These are phyloP conservation scores for Scutellaria minor DNA, from an alignment of 257 asterid species.

Conservation along the genomic window DNA sequence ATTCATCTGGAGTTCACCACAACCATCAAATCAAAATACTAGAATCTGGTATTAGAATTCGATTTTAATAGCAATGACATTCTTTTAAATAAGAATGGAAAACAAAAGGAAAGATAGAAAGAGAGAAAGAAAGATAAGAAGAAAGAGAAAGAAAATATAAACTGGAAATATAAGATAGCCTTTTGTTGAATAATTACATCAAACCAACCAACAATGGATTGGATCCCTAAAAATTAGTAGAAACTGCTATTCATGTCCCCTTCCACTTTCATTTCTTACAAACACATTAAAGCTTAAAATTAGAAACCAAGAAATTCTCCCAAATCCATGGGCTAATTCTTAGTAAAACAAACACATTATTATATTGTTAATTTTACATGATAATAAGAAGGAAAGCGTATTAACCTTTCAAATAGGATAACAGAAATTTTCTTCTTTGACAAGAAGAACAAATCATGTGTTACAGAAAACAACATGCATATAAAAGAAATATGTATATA, in stretches of 20 bases:
- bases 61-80: background rate
- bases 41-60: slow-evolving; percentile 15
- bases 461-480: background rate
- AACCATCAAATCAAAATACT: slow-evolving; percentile 1
- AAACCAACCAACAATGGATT: background rate
- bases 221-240: slow-evolving; percentile 15
- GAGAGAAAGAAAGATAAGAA: background rate
- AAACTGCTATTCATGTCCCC: slow-evolving; percentile 5
- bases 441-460: background rate
- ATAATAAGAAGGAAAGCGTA: background rate
- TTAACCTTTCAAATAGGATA: background rate
- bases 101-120: background rate
- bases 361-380: background rate
- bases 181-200: background rate
- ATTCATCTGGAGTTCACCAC: background rate
- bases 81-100: background rate
- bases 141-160: background rate
- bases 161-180: slow-evolving; percentile 2
- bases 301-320: slow-evolving; percentile 17
- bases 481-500: background rate
- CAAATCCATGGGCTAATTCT: background rate
- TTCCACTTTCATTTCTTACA: slow-evolving; percentile 14
- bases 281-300: background rate
- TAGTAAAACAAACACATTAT: background rate
- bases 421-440: background rate